Evolutionary conservation across 1,284 basidiomycete genomes (phyloP).

Genomic region (Sanghuangporus weigelae): DNA sequence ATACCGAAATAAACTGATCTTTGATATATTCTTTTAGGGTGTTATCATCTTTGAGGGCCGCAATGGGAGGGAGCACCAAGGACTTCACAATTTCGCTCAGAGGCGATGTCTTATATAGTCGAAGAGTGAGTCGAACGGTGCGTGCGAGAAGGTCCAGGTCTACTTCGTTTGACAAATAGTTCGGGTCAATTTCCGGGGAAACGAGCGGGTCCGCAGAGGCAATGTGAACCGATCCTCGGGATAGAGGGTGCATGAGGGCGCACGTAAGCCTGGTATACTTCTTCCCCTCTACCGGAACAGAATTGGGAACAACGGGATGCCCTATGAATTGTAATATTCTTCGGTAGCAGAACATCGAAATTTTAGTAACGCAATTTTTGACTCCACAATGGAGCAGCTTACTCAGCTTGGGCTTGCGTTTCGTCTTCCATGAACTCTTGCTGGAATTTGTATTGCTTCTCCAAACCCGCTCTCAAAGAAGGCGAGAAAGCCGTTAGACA

Average conservation of each 20-base stretch:
- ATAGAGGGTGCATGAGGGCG: conserved; percentile 19
- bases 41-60: not conserved
- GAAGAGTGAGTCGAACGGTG: conserved; percentile 15
- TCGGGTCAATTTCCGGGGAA: conserved; percentile 19
- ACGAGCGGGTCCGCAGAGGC: conserved; percentile 17
- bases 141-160: conserved; percentile 20
- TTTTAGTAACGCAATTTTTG: too few species aligned
- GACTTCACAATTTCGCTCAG: not conserved
- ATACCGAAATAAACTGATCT: not conserved
- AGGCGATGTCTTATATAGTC: conserved; percentile 8
- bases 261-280: conserved; percentile 19
- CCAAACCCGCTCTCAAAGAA: not conserved
- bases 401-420: conserved; percentile 2
- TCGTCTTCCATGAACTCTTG: not conserved
- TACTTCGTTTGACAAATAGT: conserved; percentile 12
- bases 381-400: not conserved
- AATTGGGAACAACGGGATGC: not conserved
- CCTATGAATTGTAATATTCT: not conserved
- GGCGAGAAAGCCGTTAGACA: not conserved
- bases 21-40: conserved; percentile 2
- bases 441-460: conserved; percentile 5
- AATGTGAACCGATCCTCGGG: conserved; percentile 21
- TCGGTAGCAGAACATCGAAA: not conserved
- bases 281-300: not conserved
- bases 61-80: conserved; percentile 8